Percentiles rank a stretch among this genome's conserved stretches.
Evolutionary conservation across 495 filamentous ascomycete species (phyloP).

Genomic region (Lophiotrema nucula): DNA sequence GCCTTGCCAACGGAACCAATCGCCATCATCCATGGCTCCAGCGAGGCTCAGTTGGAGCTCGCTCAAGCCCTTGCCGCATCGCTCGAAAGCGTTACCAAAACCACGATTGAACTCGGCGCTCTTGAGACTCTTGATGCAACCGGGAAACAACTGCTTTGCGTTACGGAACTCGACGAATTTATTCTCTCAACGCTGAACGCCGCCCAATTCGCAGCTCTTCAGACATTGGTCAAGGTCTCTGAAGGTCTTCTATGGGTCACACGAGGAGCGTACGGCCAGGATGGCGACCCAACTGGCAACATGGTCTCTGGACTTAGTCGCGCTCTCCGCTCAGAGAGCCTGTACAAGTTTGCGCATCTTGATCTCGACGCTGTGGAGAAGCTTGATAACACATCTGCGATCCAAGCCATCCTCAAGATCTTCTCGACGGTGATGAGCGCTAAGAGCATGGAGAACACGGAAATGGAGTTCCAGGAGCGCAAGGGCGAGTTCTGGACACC

Average conservation of each 20-base stretch:
- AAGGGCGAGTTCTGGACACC: constrained; percentile 12
- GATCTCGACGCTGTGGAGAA: constrained; percentile 13
- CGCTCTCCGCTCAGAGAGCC: constrained; percentile 13
- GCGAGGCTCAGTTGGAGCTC: not conserved
- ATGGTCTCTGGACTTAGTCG: constrained; percentile 20
- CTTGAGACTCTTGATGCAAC: not conserved
- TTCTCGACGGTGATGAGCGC: not conserved
- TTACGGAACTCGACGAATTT: constrained; percentile 10
- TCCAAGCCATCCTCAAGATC: constrained; percentile 9
- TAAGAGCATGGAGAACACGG: not conserved
- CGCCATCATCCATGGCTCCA: not conserved
- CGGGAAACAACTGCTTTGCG: constrained; percentile 9
- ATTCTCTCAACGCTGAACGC: constrained; percentile 9
- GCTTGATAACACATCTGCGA: not conserved
- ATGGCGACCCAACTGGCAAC: not conserved
- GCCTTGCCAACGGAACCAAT: not conserved
- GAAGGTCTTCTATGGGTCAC: constrained; percentile 18
- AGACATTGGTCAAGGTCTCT: not conserved
- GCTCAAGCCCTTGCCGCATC: not conserved
- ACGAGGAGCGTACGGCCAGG: constrained; percentile 6
- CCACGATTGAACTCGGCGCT: not conserved
- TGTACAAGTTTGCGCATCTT: constrained; percentile 4
- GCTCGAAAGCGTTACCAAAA: not conserved
- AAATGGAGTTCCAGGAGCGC: constrained; percentile 19
- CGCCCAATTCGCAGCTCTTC: constrained; percentile 3